Evolutionary conservation across 768 basidiomycete genomes (phyloP).

Genomic region (Dendrothele bispora): DNA sequence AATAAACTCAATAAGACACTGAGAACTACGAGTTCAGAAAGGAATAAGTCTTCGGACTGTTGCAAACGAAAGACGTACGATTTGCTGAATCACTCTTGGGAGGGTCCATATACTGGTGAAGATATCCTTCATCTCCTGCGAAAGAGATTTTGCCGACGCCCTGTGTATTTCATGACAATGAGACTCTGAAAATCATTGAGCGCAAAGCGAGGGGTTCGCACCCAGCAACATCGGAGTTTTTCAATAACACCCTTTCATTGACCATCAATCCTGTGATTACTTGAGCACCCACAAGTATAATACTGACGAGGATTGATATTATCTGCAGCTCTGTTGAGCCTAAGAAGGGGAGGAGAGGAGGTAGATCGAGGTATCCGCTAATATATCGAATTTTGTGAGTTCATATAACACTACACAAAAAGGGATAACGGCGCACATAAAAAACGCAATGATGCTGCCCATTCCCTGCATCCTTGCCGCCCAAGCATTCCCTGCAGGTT

Average conservation of each 20-base stretch:
- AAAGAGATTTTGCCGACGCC: slow-evolving; percentile 28
- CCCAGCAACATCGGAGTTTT: slow-evolving; percentile 8
- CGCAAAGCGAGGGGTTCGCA: no score
- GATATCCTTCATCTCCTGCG: slow-evolving; percentile 59
- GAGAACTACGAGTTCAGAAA: no score
- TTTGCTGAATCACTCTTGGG: slow-evolving; percentile 74
- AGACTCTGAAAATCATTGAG: not conserved
- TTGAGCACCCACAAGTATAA: slow-evolving; percentile 69
- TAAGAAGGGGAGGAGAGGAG: slow-evolving; percentile 65
- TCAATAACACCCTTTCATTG: slow-evolving; percentile 70
- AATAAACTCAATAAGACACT: no score
- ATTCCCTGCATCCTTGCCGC: slow-evolving; percentile 90
- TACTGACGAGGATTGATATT: slow-evolving; percentile 70
- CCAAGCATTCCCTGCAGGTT: slow-evolving; percentile 92
- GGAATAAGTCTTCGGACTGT: no score
- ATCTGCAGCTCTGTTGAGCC: slow-evolving; percentile 82
- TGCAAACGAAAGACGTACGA: slow-evolving; percentile 88
- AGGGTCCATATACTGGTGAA: slow-evolving; percentile 69
- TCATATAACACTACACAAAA: not conserved
- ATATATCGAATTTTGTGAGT: not conserved
- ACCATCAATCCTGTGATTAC: slow-evolving; percentile 56
- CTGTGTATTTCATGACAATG: slow-evolving; percentile 15
- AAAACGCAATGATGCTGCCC: slow-evolving; percentile 86
- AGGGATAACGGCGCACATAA: slow-evolving; percentile 56
- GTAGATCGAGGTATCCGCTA: slow-evolving; percentile 83